Evolutionary conservation across 441 rosid species (phyloP).

Genomic region (Metrosideros polymorpha): DNA sequence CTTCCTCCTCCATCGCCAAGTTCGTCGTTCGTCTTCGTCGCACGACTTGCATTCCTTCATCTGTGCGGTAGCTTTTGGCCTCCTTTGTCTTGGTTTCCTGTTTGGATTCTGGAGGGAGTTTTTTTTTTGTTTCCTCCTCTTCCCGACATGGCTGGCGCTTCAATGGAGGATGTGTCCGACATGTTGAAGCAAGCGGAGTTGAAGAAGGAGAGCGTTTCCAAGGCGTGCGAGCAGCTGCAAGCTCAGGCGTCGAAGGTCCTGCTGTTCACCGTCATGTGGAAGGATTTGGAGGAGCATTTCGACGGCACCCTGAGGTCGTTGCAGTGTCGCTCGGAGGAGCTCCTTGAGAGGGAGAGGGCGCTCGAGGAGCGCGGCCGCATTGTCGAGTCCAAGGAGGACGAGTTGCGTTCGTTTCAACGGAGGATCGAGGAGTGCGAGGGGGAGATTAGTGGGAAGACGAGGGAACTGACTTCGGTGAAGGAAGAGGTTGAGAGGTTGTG

Average conservation of each 20-base stretch:
- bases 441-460: slow-evolving; percentile 13
- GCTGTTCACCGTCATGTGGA: slow-evolving; percentile 28
- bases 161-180: neutral
- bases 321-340: slow-evolving; percentile 4
- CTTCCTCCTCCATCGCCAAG: neutral
- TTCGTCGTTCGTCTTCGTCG: neutral
- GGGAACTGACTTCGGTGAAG: slow-evolving; percentile 1
- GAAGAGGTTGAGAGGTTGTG: slow-evolving; percentile 7
- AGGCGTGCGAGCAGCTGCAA: slow-evolving; percentile 8
- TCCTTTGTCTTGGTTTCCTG: neutral
- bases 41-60: neutral
- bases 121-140: neutral
- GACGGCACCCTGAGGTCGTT: slow-evolving; percentile 1
- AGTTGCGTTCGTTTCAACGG: slow-evolving; percentile 1
- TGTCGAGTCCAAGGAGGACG: slow-evolving; percentile 10
- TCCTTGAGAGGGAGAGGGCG: slow-evolving; percentile 5
- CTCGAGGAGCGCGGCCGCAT: slow-evolving; percentile 1
- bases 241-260: slow-evolving; percentile 22
- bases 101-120: neutral
- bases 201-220: slow-evolving; percentile 18
- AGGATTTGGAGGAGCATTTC: slow-evolving; percentile 28
- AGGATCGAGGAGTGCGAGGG: neutral
- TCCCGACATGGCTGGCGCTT: neutral
- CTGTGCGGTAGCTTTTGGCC: neutral
- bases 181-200: slow-evolving; percentile 4